Evolutionary conservation across 441 rosid species (phyloP), one percentile per base, ranked within the genome.

Genomic region (Breynia disticha): DNA sequence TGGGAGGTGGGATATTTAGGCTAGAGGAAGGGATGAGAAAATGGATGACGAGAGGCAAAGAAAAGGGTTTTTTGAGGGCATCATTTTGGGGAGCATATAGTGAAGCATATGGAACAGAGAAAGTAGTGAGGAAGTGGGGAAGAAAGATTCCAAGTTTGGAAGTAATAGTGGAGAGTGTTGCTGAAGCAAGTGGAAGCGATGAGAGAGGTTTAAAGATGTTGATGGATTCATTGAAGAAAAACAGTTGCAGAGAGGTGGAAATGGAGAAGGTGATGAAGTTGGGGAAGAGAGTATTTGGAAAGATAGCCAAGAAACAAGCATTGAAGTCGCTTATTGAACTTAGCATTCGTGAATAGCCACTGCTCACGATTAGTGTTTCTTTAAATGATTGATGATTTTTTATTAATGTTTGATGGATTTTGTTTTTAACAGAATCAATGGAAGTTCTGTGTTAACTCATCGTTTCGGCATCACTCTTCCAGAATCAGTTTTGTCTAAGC

Each of bases 11-110:
- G 3, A 77, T 86, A 21, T 76, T 62, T 35, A 74, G 68, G 68
- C 50, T 82, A 19, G 95, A 88, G 61, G 96, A 88, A 68, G 81
- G 79, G 1, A 85, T 81, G 87, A 86, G 69, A 66, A 74, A 76
- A 65, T 74, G 80, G 83, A 65, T 57, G 32, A 81, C 82, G 51
- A 86, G 83, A 73, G 95, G 96, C 22, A 84, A 62, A 50, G 90
- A 80, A 52, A 91, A 72, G 65, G 96, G 94, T 6, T 74, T 71
- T 49, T 17, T 87, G 71, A 82, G 95, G 73, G 88, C 96, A 19
- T 87, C 98, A 1, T 78, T 79, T 46, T 87, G 94, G 98, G 66
- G 49, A 35, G 73, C 71, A 8, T 91, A 88, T 51, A 55, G 65
- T 9, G 81, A 78, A 62, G 61, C 66, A 9, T 86, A 91, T 35